Evolutionary conservation across 306 rosid species (phyloP).

Genomic region (Oemleria cerasiformis): DNA sequence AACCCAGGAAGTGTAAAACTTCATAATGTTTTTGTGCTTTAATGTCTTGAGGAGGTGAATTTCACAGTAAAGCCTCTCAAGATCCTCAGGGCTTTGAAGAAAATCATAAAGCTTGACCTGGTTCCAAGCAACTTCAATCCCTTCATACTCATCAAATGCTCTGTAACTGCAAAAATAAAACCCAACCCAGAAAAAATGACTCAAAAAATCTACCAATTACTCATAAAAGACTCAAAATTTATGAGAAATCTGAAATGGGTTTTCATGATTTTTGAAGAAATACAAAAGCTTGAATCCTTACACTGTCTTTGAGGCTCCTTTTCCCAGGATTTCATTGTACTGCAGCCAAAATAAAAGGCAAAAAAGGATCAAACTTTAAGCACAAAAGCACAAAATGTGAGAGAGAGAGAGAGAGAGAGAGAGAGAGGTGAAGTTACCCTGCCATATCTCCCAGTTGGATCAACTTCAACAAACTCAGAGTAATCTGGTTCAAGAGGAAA

Average conservation of each 20-base stretch:
- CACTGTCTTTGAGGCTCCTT: constrained; percentile 98
- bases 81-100: constrained; percentile 90
- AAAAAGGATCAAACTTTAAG: constrained; percentile 26
- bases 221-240: constrained; percentile 27
- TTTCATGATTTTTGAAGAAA: constrained; percentile 15
- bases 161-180: constrained; percentile 57
- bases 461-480: constrained; percentile 78
- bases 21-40: constrained; percentile 87
- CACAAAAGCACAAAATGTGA: neutral
- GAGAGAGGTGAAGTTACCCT: constrained; percentile 45
- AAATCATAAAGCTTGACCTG: constrained; percentile 87
- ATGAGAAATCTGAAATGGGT: constrained; percentile 28
- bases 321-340: constrained; percentile 93
- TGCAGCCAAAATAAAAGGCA: constrained; percentile 31
- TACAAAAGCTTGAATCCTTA: constrained; percentile 35
- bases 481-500: constrained; percentile 51
- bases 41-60: constrained; percentile 87
- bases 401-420: constrained; percentile 1
- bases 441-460: constrained; percentile 99
- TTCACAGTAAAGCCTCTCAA: constrained; percentile 91
- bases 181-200: neutral
- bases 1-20: constrained; percentile 92
- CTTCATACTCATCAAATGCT: constrained; percentile 95
- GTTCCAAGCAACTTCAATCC: constrained; percentile 99
- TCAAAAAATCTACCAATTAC: neutral